phyloP scores from a whole-genome alignment of 1,284 basidiomycete genomes.

The Ceratobasidium sp. region DNA sequence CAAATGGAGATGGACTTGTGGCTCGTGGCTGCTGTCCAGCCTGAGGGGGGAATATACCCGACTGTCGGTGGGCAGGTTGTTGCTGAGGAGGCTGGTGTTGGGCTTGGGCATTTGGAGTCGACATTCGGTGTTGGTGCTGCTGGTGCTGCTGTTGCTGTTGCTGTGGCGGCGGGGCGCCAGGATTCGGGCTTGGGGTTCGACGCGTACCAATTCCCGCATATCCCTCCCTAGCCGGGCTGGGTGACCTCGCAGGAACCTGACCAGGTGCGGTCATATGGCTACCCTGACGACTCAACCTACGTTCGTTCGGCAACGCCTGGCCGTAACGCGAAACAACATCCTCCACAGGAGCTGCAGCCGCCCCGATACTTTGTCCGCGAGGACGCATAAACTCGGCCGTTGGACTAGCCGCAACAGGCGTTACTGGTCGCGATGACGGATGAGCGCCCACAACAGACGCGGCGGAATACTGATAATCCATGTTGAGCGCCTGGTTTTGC shows the following conservation, averaged over 20 bases:
- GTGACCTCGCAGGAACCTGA: slow-evolving; percentile 44
- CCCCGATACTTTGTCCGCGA: slow-evolving; percentile 47
- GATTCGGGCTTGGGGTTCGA: slow-evolving; percentile 67
- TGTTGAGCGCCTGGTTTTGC: slow-evolving; percentile 34
- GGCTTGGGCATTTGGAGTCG: too few relatives aligned
- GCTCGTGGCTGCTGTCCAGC: slow-evolving; percentile 46
- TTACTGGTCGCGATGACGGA: slow-evolving; percentile 73
- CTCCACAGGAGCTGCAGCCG: slow-evolving; percentile 63
- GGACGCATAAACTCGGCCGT: slow-evolving; percentile 78
- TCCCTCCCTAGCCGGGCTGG: slow-evolving; percentile 60
- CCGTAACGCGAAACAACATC: slow-evolving; percentile 80
- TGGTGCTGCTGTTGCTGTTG: slow-evolving; percentile 37
- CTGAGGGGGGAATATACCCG: slow-evolving; percentile 6
- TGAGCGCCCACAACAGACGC: slow-evolving; percentile 78
- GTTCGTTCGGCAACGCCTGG: slow-evolving; percentile 87
- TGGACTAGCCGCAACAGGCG: slow-evolving; percentile 61
- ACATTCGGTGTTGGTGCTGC: slow-evolving; percentile 46
- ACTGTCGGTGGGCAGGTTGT: slow-evolving; percentile 4
- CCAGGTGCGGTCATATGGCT: slow-evolving; percentile 42
- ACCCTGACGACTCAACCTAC: slow-evolving; percentile 57
- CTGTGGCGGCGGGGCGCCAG: slow-evolving; percentile 44
- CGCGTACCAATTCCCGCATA: slow-evolving; percentile 81
- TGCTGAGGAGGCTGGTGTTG: slow-evolving; percentile 41
- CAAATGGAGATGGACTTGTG: slow-evolving; percentile 57
- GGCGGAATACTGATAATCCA: slow-evolving; percentile 51